A percentile compares a stretch with the other conserved stretches of the same genome.
Conservation (phyloP, 2,329 filamentous ascomycete genomes). For the Pestalotiopsis sp. region DNA sequence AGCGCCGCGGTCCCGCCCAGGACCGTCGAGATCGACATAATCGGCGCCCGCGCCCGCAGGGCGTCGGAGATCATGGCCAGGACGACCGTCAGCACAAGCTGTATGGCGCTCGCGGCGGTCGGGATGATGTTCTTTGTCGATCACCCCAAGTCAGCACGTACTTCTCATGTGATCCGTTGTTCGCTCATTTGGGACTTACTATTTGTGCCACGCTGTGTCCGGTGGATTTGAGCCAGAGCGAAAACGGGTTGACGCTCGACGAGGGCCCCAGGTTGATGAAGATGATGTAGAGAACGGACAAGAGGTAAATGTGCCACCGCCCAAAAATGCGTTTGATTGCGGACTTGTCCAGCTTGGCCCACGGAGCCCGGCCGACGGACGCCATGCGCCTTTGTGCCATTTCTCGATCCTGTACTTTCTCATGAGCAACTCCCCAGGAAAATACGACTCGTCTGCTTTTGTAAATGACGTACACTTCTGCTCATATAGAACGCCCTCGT, state of each 20-base stretch:
- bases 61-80: constrained; percentile 59
- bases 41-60: constrained; percentile 31
- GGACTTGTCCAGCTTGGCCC: constrained; percentile 20
- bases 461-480: constrained; percentile 7
- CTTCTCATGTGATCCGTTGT: neutral
- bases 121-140: constrained; percentile 46
- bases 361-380: constrained; percentile 22
- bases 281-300: constrained; percentile 39
- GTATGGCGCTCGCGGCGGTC: constrained; percentile 50
- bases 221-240: constrained; percentile 43
- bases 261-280: constrained; percentile 40
- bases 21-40: constrained; percentile 34
- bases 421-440: neutral
- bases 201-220: constrained; percentile 50
- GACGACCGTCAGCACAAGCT: constrained; percentile 53
- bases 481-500: constrained; percentile 25
- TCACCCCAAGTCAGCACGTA: neutral
- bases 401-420: constrained; percentile 19
- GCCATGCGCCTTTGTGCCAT: constrained; percentile 24
- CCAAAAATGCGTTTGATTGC: constrained; percentile 20
- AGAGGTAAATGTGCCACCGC: constrained; percentile 39
- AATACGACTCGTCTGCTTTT: neutral
- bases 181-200: constrained; percentile 22
- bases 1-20: constrained; percentile 23
- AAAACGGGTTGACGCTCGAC: constrained; percentile 37